A percentile compares a stretch with the other conserved stretches of the same genome.
phyloP scores from a whole-genome alignment of 225 moss, liverwort and hornwort species.

The Thuidium tamariscinum region DNA sequence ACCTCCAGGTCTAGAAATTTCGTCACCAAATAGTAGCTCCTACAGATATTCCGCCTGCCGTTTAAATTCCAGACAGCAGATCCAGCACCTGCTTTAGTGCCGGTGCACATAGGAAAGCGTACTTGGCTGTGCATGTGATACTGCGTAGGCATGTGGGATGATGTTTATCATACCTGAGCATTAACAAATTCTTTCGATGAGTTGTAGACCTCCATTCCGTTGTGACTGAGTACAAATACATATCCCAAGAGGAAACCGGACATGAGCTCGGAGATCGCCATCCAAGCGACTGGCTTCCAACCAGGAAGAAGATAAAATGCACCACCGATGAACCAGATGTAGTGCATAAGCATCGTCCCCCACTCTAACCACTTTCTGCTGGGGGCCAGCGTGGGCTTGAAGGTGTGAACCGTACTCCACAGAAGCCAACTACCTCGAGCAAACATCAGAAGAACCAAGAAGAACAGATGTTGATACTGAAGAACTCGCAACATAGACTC shows the following conservation, averaged over 20 bases:
- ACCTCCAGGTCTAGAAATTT: neutral
- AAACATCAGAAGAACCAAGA: constrained; percentile 68
- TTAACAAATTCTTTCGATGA: constrained; percentile 72
- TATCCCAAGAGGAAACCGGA: constrained; percentile 69
- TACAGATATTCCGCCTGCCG: neutral
- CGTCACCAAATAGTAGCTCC: neutral
- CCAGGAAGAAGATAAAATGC: constrained; percentile 56
- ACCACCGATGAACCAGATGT: constrained; percentile 18
- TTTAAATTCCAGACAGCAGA: neutral
- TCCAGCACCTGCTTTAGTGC: neutral
- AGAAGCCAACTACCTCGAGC: constrained; percentile 93
- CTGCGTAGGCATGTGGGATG: neutral
- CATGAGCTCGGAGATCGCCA: constrained; percentile 52
- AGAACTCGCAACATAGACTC: constrained; percentile 57
- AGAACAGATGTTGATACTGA: constrained; percentile 76
- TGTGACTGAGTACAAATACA: constrained; percentile 93
- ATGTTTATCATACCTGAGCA: constrained; percentile 39
- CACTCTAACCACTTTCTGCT: constrained; percentile 49
- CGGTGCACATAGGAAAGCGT: neutral
- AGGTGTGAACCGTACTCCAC: constrained; percentile 41
- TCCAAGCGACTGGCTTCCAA: constrained; percentile 61
- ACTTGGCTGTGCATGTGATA: neutral
- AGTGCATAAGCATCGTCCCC: constrained; percentile 46
- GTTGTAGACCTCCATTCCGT: constrained; percentile 99
- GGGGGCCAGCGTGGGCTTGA: constrained; percentile 26